These are phyloP conservation scores for Nothopassalora personata DNA, from an alignment of 2,329 filamentous ascomycete species.

Conservation along the genomic window DNA sequence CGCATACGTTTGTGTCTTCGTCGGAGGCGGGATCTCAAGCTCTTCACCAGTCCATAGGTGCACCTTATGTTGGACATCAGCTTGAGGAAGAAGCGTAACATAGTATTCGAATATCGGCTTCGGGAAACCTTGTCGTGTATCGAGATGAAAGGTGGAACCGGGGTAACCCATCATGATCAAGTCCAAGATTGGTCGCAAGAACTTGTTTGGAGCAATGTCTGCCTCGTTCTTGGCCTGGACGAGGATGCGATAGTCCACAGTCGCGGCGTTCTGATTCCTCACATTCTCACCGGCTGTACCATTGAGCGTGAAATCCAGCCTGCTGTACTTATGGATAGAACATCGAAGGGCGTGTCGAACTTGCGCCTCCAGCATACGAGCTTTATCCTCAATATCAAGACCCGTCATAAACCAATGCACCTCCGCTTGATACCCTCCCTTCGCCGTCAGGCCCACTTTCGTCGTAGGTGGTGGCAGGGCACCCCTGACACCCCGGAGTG, in stretches of 20 bases:
- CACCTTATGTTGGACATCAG: conserved; percentile 24
- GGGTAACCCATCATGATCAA: conserved; percentile 38
- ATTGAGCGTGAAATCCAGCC: conserved; percentile 37
- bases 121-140: conserved; percentile 37
- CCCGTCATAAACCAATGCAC: conserved; percentile 42
- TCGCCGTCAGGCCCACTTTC: conserved; percentile 46
- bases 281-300: conserved; percentile 43
- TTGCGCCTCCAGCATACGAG: conserved; percentile 43
- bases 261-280: conserved; percentile 42
- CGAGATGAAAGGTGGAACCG: conserved; percentile 29
- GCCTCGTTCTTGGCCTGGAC: conserved; percentile 28
- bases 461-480: conserved; percentile 47
- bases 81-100: conserved; percentile 34
- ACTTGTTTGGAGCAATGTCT: conserved; percentile 27
- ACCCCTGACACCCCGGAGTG: conserved; percentile 42
- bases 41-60: conserved; percentile 28
- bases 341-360: conserved; percentile 38
- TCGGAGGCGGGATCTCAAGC: conserved; percentile 33
- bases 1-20: conserved; percentile 29
- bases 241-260: conserved; percentile 44
- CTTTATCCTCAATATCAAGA: conserved; percentile 44
- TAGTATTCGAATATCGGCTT: conserved; percentile 41
- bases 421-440: conserved; percentile 46
- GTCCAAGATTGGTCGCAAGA: conserved; percentile 39
- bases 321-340: conserved; percentile 33